A percentile compares a stretch with the other conserved stretches of the same genome.
Evolutionary conservation across 257 asterid genomes (phyloP).

Genomic region (Nicotiana sylvestris): DNA sequence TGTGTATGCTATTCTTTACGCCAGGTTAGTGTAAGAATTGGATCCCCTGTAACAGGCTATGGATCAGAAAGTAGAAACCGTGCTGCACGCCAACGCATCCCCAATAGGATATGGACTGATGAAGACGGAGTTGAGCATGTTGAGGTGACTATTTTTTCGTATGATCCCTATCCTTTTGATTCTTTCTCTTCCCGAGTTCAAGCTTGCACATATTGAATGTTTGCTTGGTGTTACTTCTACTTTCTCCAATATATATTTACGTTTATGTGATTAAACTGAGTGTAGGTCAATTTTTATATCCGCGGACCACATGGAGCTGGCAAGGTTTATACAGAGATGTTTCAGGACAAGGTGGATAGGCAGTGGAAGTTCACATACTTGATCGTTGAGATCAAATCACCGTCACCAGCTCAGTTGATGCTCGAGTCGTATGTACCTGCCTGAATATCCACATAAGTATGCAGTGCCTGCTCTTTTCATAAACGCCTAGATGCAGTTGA

Average conservation of each 20-base stretch:
- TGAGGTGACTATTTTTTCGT: constrained; percentile 36
- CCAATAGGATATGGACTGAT: constrained; percentile 74
- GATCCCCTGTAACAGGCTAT: constrained; percentile 81
- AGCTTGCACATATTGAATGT: background rate
- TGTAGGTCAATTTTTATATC: constrained; percentile 77
- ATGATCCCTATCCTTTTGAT: background rate
- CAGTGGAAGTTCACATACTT: constrained; percentile 88
- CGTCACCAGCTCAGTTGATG: constrained; percentile 70
- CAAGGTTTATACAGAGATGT: constrained; percentile 81
- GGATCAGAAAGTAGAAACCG: constrained; percentile 95
- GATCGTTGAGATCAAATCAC: constrained; percentile 70
- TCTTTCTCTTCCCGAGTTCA: background rate
- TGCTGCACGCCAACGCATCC: constrained; percentile 92
- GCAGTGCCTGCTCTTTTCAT: background rate
- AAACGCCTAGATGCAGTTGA: background rate
- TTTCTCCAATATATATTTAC: background rate
- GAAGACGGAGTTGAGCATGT: constrained; percentile 87
- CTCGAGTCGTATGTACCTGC: constrained; percentile 96
- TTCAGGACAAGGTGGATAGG: constrained; percentile 74
- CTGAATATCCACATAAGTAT: constrained; percentile 19
- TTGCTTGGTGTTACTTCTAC: background rate
- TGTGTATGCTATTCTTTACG: constrained; percentile 11
- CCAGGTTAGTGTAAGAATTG: constrained; percentile 82
- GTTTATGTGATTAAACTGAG: background rate
- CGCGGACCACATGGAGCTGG: constrained; percentile 96